Evolutionary conservation across 768 basidiomycete genomes (phyloP).

Genomic region (Mycena polygramma): DNA sequence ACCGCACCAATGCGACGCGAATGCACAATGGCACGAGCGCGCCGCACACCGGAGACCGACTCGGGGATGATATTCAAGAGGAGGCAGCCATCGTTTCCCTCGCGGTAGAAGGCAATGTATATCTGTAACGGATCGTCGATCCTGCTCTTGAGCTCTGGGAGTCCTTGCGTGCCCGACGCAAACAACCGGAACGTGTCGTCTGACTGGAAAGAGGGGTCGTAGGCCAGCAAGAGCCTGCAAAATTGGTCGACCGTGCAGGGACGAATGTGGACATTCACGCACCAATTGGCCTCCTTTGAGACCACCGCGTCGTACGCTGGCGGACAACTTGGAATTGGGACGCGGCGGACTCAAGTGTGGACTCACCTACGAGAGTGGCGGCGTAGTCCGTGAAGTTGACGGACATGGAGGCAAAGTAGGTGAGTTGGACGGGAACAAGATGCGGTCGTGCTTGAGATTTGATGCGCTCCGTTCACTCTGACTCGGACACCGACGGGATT

Average conservation of each 20-base stretch:
- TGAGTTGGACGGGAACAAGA: neutral
- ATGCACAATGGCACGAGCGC: slow-evolving; percentile 61
- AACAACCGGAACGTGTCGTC: slow-evolving; percentile 55
- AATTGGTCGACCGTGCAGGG: slow-evolving; percentile 24
- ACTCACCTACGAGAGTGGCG: slow-evolving; percentile 24
- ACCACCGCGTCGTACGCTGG: slow-evolving; percentile 40
- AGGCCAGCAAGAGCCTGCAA: slow-evolving; percentile 31
- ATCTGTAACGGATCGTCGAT: slow-evolving; percentile 54
- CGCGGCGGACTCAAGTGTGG: neutral
- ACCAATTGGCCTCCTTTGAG: slow-evolving; percentile 40
- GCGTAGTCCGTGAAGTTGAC: slow-evolving; percentile 22
- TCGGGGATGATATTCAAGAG: slow-evolving; percentile 62
- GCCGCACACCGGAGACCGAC: slow-evolving; percentile 53
- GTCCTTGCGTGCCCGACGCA: slow-evolving; percentile 56
- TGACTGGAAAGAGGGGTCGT: slow-evolving; percentile 40
- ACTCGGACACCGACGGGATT: no score
- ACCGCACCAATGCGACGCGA: slow-evolving; percentile 60
- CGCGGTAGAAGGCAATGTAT: slow-evolving; percentile 62
- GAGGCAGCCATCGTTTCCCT: slow-evolving; percentile 53
- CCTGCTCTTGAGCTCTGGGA: slow-evolving; percentile 61
- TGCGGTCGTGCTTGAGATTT: no score
- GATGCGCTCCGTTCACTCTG: no score
- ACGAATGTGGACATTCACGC: slow-evolving; percentile 13
- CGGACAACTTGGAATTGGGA: neutral
- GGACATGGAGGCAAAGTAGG: slow-evolving; percentile 11